phyloP scores from a whole-genome alignment of 352 stramenopile species.

The Blastocystis sp. region DNA sequence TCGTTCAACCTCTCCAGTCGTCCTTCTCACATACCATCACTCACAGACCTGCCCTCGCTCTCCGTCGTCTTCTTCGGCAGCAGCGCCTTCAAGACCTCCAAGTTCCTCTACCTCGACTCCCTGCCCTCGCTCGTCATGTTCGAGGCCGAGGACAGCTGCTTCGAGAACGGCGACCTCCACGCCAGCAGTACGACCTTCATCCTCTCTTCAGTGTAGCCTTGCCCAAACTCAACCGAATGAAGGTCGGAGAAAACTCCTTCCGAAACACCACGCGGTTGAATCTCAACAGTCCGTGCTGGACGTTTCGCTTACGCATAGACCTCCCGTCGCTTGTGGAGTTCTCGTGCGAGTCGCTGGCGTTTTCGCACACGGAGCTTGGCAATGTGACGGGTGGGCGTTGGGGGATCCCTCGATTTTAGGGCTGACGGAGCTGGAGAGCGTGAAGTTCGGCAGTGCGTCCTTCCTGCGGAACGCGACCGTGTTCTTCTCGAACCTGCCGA shows the following conservation, averaged over 20 bases:
- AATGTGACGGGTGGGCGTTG: too few species aligned
- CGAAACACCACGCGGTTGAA: not conserved
- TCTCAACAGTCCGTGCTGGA: not conserved
- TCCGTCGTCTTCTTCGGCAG: conserved; percentile 40
- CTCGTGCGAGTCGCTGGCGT: conserved; percentile 24
- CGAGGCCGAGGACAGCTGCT: conserved; percentile 22
- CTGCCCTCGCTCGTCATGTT: conserved; percentile 24
- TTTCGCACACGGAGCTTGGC: not conserved
- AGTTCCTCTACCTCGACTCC: conserved; percentile 9
- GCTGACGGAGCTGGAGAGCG: conserved; percentile 14
- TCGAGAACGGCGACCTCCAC: conserved; percentile 51
- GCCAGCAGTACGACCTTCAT: not conserved
- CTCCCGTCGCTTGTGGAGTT: conserved; percentile 56
- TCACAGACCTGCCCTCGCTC: not conserved
- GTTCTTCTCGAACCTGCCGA: conserved; percentile 10
- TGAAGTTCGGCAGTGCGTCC: conserved; percentile 25
- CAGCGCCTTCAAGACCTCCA: not conserved
- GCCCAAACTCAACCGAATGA: conserved; percentile 26
- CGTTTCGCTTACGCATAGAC: not conserved
- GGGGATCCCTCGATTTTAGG: not conserved
- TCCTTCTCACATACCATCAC: too few species aligned
- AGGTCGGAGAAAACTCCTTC: conserved; percentile 48
- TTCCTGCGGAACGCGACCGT: conserved; percentile 2
- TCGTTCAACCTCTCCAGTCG: not conserved
- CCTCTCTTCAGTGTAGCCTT: not conserved